phyloP scores from a whole-genome alignment of 2,329 filamentous ascomycete genomes.

The Diaporthe sp. region DNA sequence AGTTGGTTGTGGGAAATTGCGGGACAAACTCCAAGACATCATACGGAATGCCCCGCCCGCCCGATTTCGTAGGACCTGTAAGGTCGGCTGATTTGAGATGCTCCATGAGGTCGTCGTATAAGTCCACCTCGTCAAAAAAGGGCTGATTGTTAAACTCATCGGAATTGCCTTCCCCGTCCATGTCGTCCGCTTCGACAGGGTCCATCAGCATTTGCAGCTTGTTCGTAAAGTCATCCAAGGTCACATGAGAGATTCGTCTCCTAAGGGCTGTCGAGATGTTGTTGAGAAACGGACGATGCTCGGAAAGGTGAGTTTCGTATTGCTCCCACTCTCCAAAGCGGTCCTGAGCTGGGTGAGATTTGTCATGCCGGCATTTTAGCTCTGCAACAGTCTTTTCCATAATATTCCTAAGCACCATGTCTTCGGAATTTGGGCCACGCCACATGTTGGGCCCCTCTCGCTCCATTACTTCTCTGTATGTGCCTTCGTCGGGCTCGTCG shows the following conservation, averaged over 20 bases:
- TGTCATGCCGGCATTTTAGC: background rate
- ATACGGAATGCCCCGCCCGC: background rate
- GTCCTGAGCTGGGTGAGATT: background rate
- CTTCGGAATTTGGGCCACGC: background rate
- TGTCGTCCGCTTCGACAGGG: background rate
- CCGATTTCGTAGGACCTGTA: background rate
- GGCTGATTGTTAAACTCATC: background rate
- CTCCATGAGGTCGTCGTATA: background rate
- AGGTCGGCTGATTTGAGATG: background rate
- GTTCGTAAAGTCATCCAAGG: background rate
- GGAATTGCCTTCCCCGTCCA: background rate
- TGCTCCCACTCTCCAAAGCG: background rate
- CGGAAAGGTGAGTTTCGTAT: background rate
- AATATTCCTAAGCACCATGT: rapidly evolving
- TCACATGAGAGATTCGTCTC: background rate
- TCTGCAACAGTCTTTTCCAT: slow-evolving; percentile 6
- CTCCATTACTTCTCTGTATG: background rate
- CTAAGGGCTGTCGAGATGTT: background rate
- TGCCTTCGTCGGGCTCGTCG: background rate
- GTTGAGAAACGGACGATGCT: slow-evolving; percentile 6
- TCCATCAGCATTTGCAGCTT: background rate
- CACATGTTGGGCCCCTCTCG: background rate
- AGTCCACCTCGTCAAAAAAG: background rate
- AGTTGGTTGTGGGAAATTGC: background rate
- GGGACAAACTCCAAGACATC: slow-evolving; percentile 5